Evolutionary conservation across 148 eudicot species (phyloP), one percentile per base, ranked within the genome.

Genomic region (Silene conica): DNA sequence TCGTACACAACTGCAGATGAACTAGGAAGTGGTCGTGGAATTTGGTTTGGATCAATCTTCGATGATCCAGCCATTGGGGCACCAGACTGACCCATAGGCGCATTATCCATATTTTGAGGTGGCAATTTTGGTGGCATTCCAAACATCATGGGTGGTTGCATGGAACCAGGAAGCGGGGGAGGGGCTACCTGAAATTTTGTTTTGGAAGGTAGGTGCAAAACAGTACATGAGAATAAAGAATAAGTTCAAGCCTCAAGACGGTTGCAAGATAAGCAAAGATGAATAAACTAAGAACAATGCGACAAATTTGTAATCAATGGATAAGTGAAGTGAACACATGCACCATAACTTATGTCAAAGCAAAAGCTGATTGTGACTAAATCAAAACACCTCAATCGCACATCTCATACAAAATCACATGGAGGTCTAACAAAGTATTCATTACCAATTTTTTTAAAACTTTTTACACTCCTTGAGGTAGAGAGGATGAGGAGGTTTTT

Each of bases 11-110:
- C 74, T 74, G 86, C 94, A 6, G 92, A 73, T 74, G 87, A 79
- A 82, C 77, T 85, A 22, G 92, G 88, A 67, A 89, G 82, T 68
- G 97, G 96, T 67, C 96, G 97, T 2, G 98, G 98, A 82, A 94
- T 94, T 80, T 94, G 97, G 73, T 88, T 89, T 58, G 97, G 97
- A 86, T 94, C 98, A 78, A 94, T 87, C 85, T 86, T 94, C 25
- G 92, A 87, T 69, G 87, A 84, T 69, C 87, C 92, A 22, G 85
- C 71, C 81, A 85, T 82, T 45, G 86, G 70, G 54, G 86, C 67
- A 28, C 89, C 89, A 66, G 82, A 76, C 77, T 88, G 91, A 77
- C 86, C 80, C 88, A 91, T 79, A 76, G 77, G 80, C 78, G 94
- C 77, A 59, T 83, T 50, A 72, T 86, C 85, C 92, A 89, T 81